Evolutionary conservation across 2,329 filamentous ascomycete species (phyloP).

Genomic region (Venturia pyrina): DNA sequence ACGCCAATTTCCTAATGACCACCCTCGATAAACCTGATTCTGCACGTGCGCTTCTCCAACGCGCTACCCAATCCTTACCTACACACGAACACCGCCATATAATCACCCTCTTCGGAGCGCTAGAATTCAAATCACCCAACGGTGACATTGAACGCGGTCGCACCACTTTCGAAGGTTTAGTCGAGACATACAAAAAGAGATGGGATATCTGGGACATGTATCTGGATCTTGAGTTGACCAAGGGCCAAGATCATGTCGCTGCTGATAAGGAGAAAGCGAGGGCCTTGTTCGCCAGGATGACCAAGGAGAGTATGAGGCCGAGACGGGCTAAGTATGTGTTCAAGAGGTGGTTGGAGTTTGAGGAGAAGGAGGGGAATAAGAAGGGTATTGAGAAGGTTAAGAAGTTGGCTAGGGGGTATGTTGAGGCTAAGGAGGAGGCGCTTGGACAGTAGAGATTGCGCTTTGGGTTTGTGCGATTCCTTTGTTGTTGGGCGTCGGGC

Average conservation of each 20-base stretch:
- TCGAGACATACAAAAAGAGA: constrained; percentile 77
- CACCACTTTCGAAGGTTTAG: constrained; percentile 84
- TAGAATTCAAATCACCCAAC: constrained; percentile 78
- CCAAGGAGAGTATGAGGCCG: constrained; percentile 57
- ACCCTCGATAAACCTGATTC: constrained; percentile 59
- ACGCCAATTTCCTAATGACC: constrained; percentile 83
- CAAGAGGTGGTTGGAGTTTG: constrained; percentile 84
- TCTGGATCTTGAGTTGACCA: constrained; percentile 68
- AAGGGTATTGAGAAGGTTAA: constrained; percentile 63
- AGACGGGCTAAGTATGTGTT: constrained; percentile 82
- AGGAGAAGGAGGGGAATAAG: constrained; percentile 61
- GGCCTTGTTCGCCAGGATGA: constrained; percentile 73
- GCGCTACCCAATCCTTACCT: constrained; percentile 76
- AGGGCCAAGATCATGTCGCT: constrained; percentile 52
- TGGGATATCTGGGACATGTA: constrained; percentile 88
- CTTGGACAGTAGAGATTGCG: not conserved
- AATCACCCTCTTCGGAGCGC: constrained; percentile 77
- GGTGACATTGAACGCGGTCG: constrained; percentile 85
- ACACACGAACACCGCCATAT: constrained; percentile 59
- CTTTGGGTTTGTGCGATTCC: not conserved
- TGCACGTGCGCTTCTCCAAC: constrained; percentile 66
- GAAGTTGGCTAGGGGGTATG: constrained; percentile 61
- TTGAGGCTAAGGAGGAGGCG: constrained; percentile 20
- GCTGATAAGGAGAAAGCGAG: constrained; percentile 49
- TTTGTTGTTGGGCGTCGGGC: not conserved